Conservation (phyloP, 768 basidiomycete species). For the Macrolepiota dolichaula region DNA sequence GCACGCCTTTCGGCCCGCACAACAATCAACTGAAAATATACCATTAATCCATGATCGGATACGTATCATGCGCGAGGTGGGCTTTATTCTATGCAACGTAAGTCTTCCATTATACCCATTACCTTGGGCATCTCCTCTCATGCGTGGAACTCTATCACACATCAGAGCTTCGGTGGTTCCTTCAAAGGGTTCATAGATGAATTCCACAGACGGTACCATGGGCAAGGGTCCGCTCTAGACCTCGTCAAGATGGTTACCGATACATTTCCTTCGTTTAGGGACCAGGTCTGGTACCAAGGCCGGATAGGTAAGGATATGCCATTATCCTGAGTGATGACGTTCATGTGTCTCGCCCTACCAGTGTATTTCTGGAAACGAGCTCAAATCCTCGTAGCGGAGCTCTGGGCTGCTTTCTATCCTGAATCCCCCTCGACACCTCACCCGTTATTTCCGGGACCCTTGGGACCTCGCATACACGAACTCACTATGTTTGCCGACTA, state of each 20-base stretch:
- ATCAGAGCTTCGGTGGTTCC: constrained; percentile 66
- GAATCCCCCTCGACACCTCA: constrained; percentile 41
- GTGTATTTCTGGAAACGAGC: constrained; percentile 89
- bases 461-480: constrained; percentile 58
- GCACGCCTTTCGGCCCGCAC: constrained; percentile 62
- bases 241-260: constrained; percentile 70
- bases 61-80: constrained; percentile 74
- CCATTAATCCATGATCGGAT: constrained; percentile 74
- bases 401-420: constrained; percentile 90
- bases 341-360: constrained; percentile 21
- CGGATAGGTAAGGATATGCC: constrained; percentile 44
- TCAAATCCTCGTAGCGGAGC: constrained; percentile 88
- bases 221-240: constrained; percentile 64
- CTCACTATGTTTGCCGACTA: constrained; percentile 96
- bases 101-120: constrained; percentile 21
- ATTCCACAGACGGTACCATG: constrained; percentile 50
- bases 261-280: constrained; percentile 73
- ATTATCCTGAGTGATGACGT: not conserved
- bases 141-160: not conserved
- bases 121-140: not conserved
- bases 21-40: constrained; percentile 56
- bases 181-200: constrained; percentile 62
- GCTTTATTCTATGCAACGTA: constrained; percentile 66
- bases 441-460: constrained; percentile 65
- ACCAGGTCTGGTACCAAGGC: constrained; percentile 58